phyloP scores from a whole-genome alignment of 805 yeast species.

The Pichia occidentalis region DNA sequence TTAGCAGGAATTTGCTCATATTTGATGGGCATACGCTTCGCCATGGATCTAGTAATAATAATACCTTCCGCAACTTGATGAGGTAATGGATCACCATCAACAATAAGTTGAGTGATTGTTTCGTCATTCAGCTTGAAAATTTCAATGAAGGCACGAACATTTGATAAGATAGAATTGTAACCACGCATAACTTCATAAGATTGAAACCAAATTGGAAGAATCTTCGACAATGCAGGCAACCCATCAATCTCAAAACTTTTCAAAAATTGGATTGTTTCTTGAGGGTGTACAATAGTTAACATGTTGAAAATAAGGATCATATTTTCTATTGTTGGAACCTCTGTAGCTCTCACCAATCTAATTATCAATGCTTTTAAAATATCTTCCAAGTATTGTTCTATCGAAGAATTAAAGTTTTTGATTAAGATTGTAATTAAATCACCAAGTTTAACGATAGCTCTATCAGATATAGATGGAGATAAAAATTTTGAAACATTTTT shows the following conservation, averaged over 20 bases:
- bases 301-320: conserved; percentile 70
- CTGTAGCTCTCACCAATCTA: conserved; percentile 60
- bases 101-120: conserved; percentile 44
- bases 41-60: conserved; percentile 84
- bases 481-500: conserved; percentile 62
- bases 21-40: conserved; percentile 54
- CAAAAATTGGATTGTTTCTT: conserved; percentile 58
- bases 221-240: conserved; percentile 42
- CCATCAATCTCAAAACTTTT: conserved; percentile 30
- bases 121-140: conserved; percentile 55
- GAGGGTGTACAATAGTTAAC: conserved; percentile 56
- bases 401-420: conserved; percentile 30
- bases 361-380: conserved; percentile 69
- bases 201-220: conserved; percentile 76
- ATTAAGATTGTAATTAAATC: conserved; percentile 31
- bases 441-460: conserved; percentile 78
- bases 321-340: conserved; percentile 69
- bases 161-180: conserved; percentile 57
- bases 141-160: conserved; percentile 64
- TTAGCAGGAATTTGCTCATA: conserved; percentile 64
- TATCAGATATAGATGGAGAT: conserved; percentile 65
- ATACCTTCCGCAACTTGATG: conserved; percentile 43
- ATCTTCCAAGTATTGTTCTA: conserved; percentile 41
- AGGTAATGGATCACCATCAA: conserved; percentile 73
- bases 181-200: conserved; percentile 80